These are phyloP conservation scores for Bullera alba DNA, from an alignment of 768 basidiomycete genomes.

Conservation along the genomic window DNA sequence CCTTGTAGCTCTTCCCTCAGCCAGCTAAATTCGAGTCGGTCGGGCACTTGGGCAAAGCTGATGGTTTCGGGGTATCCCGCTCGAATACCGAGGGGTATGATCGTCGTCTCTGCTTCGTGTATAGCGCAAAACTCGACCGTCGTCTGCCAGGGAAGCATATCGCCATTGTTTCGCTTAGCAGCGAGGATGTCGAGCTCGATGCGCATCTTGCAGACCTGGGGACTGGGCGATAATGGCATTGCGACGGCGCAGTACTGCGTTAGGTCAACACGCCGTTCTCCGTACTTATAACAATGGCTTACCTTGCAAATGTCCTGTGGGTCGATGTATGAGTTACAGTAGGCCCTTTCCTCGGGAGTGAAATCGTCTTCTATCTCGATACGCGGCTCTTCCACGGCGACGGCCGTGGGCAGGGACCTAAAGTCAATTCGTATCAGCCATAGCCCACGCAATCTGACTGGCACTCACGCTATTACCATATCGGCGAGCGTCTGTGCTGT, in stretches of 20 bases:
- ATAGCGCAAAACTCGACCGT: slow-evolving; percentile 29
- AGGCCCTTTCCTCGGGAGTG: too few relatives aligned
- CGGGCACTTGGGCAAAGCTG: slow-evolving; percentile 14
- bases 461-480: too few relatives aligned
- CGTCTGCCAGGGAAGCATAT: slow-evolving; percentile 15
- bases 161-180: slow-evolving; percentile 1
- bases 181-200: neutral
- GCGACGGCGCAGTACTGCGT: neutral
- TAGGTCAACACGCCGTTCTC: too few relatives aligned
- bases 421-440: too few relatives aligned
- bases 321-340: too few relatives aligned
- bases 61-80: slow-evolving; percentile 33
- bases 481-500: too few relatives aligned
- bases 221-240: neutral
- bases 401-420: too few relatives aligned
- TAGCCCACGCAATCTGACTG: too few relatives aligned
- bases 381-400: too few relatives aligned
- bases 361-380: too few relatives aligned
- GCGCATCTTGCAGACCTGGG: neutral
- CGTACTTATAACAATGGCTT: too few relatives aligned
- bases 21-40: slow-evolving; percentile 14
- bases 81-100: slow-evolving; percentile 30
- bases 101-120: slow-evolving; percentile 26
- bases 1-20: slow-evolving; percentile 11
- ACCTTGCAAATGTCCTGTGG: too few relatives aligned